Percentiles rank a stretch among this genome's conserved stretches.
Conservation (phyloP, 176 grass and related monocot species). For the Bonia amplexicaulis region DNA sequence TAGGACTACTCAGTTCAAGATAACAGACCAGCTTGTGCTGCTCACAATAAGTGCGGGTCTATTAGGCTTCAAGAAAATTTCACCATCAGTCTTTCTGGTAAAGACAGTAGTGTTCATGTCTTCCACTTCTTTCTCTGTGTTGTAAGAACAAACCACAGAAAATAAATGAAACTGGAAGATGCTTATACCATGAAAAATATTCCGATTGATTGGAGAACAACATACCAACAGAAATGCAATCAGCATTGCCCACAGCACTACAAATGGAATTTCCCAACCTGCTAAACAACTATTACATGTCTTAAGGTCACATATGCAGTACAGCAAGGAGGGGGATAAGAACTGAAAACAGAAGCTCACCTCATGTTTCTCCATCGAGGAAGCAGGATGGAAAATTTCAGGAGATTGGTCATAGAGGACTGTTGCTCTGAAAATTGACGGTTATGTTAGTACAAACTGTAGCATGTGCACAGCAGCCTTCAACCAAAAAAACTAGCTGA, state of each 20-base stretch:
- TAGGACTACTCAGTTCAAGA: conserved; percentile 9
- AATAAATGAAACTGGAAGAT: conserved; percentile 13
- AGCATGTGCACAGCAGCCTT: background rate
- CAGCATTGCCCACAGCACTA: conserved; percentile 51
- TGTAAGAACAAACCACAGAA: conserved; percentile 1
- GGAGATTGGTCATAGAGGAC: conserved; percentile 97
- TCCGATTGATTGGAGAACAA: conserved; percentile 8
- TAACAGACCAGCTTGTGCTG: conserved; percentile 92
- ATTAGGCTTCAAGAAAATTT: conserved; percentile 69
- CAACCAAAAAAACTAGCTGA: background rate
- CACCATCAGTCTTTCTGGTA: conserved; percentile 38
- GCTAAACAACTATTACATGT: conserved; percentile 68
- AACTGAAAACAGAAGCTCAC: conserved; percentile 40
- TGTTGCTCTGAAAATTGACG: conserved; percentile 56
- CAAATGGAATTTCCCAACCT: conserved; percentile 69
- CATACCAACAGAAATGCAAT: conserved; percentile 79
- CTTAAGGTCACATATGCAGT: conserved; percentile 31
- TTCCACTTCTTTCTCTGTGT: conserved; percentile 39
- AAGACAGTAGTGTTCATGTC: conserved; percentile 37
- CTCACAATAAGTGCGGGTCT: conserved; percentile 86
- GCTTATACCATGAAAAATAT: conserved; percentile 26
- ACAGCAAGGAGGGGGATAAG: background rate
- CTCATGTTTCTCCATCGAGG: conserved; percentile 69
- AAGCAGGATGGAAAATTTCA: conserved; percentile 93
- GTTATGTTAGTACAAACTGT: conserved; percentile 16